Percentiles rank a stretch among this genome's conserved stretches.
Evolutionary conservation across 305 asterid species (phyloP).

Genomic region (Solanum hybrid): DNA sequence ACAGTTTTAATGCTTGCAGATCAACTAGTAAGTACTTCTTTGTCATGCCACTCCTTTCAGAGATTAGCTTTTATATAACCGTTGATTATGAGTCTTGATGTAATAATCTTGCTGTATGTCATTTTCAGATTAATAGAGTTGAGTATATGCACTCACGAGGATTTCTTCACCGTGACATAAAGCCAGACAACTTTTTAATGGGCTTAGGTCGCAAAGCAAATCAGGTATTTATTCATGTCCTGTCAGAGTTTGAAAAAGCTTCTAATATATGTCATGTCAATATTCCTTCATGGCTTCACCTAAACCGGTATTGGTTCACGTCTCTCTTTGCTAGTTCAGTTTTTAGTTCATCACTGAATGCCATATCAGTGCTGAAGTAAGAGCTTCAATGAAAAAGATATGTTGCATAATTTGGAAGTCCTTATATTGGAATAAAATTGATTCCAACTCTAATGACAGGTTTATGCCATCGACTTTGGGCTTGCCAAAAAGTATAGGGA

Average conservation of each 20-base stretch:
- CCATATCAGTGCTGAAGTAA: not conserved
- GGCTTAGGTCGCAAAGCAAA: slow-evolving; percentile 98
- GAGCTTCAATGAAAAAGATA: not conserved
- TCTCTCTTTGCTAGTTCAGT: not conserved
- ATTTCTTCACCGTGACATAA: slow-evolving; percentile 97
- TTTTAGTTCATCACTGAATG: not conserved
- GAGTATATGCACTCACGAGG: slow-evolving; percentile 97
- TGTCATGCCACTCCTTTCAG: not conserved
- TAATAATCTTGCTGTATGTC: not conserved
- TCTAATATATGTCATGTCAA: not conserved
- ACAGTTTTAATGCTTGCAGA: slow-evolving; percentile 96
- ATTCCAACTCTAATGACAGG: not conserved
- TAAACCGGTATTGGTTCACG: not conserved
- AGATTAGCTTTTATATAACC: not conserved
- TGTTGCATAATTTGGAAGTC: not conserved
- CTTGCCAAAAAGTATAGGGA: slow-evolving; percentile 16
- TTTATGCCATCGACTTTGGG: slow-evolving; percentile 12
- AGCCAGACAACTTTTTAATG: slow-evolving; percentile 97
- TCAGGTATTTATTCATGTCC: slow-evolving; percentile 44
- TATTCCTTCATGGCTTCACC: not conserved
- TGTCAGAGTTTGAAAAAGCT: not conserved
- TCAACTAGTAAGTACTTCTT: slow-evolving; percentile 61
- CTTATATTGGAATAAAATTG: not conserved
- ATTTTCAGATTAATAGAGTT: slow-evolving; percentile 80
- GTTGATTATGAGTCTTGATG: not conserved